Evolutionary conservation across 306 rosid genomes (phyloP).

Genomic region (Amphicarpaea edgeworthii): DNA sequence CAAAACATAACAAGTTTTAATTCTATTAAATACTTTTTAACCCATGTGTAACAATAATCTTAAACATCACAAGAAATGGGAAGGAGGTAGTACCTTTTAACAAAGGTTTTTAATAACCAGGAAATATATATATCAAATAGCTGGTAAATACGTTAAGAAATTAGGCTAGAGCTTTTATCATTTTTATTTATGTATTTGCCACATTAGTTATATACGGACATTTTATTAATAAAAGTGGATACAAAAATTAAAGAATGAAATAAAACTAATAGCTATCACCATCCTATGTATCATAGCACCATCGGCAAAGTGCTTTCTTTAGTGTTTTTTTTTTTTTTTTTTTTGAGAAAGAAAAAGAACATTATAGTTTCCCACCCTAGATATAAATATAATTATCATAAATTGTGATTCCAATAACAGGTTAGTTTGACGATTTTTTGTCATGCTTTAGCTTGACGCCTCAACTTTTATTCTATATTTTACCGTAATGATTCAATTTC

Average conservation of each 20-base stretch:
- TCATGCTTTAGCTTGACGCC: conserved; percentile 21
- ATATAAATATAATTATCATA: not conserved
- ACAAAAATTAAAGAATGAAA: not conserved
- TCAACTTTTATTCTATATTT: not conserved
- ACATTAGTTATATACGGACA: not conserved
- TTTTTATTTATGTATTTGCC: not conserved
- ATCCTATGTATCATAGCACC: not conserved
- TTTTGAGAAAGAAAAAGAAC: not conserved
- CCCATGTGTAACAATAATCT: too few species aligned
- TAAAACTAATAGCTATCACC: not conserved
- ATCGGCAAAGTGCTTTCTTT: not conserved
- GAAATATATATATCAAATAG: not conserved
- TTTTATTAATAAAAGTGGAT: not conserved
- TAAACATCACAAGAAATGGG: too few species aligned
- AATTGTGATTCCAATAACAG: not conserved
- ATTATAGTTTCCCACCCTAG: not conserved
- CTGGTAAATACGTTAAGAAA: not conserved
- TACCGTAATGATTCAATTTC: not conserved
- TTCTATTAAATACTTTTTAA: too few species aligned
- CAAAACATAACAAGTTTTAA: too few species aligned
- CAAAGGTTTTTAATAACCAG: not conserved
- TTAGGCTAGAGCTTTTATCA: not conserved
- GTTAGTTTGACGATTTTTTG: not conserved
- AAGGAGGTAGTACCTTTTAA: too few species aligned
- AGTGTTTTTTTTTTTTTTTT: too few species aligned